Conservation (phyloP, 768 basidiomycete species). For the Pleurotus citrinopileatus region DNA sequence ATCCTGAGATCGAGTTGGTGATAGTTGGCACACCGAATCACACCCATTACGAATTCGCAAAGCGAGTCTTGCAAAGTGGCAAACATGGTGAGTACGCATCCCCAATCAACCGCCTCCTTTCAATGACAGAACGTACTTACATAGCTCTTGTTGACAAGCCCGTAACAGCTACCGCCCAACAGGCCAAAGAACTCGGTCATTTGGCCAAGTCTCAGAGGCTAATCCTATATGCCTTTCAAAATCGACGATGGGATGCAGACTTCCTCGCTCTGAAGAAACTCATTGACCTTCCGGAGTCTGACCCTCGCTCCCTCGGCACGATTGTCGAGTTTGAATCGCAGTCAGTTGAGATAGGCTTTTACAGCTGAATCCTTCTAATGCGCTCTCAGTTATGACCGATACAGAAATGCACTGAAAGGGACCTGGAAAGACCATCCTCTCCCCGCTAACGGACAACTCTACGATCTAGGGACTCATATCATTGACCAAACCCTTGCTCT, state of each 20-base stretch:
- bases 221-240: constrained; percentile 71
- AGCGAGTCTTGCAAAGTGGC: constrained; percentile 61
- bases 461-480: constrained; percentile 78
- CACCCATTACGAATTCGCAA: constrained; percentile 69
- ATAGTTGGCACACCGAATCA: constrained; percentile 71
- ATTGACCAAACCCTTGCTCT: constrained; percentile 75
- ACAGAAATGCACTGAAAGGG: constrained; percentile 58
- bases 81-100: constrained; percentile 56
- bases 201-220: constrained; percentile 59
- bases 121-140: neutral
- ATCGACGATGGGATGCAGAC: constrained; percentile 78
- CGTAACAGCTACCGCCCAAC: constrained; percentile 53
- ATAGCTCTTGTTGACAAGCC: constrained; percentile 82
- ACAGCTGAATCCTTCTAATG: neutral
- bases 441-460: constrained; percentile 64
- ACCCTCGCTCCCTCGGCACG: constrained; percentile 54
- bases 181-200: constrained; percentile 58
- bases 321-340: constrained; percentile 75
- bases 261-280: constrained; percentile 65
- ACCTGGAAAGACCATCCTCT: constrained; percentile 77
- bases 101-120: neutral
- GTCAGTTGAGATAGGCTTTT: constrained; percentile 32
- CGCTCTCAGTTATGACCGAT: constrained; percentile 65
- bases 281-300: constrained; percentile 48
- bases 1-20: constrained; percentile 64